Percentiles rank a stretch among this genome's conserved stretches.
Conservation (phyloP, 257 asterid species). For the Lithospermum erythrorhizon region DNA sequence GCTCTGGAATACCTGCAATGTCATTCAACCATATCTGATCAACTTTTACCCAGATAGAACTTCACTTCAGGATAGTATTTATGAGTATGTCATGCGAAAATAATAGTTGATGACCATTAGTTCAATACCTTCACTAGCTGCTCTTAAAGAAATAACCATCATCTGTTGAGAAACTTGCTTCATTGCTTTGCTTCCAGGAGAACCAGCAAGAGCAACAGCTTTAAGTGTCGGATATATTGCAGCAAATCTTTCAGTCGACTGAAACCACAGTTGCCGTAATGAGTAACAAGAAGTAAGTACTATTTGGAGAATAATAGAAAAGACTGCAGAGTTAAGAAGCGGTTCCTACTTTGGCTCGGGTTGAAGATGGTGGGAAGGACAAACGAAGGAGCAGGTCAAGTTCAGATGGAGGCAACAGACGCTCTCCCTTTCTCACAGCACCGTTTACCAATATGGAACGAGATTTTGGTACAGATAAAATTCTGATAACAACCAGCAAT, state of each 20-base stretch:
- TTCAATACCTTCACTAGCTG: constrained; percentile 53
- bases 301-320: background rate
- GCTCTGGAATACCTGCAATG: constrained; percentile 52
- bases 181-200: constrained; percentile 81
- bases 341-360: constrained; percentile 51
- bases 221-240: constrained; percentile 63
- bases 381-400: constrained; percentile 46
- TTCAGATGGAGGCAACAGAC: constrained; percentile 60
- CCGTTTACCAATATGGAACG: constrained; percentile 41
- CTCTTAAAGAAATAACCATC: constrained; percentile 39
- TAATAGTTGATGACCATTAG: background rate
- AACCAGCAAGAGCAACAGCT: constrained; percentile 81
- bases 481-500: constrained; percentile 26
- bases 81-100: too few species aligned
- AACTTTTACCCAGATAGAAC: too few species aligned
- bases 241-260: constrained; percentile 82
- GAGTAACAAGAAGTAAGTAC: background rate
- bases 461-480: constrained; percentile 67
- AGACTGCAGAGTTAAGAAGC: too few species aligned
- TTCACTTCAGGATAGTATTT: too few species aligned
- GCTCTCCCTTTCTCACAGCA: constrained; percentile 77
- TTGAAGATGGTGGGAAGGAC: constrained; percentile 64
- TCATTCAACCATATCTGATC: background rate
- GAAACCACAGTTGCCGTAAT: background rate
- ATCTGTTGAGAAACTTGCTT: constrained; percentile 64